phyloP scores from a whole-genome alignment of 768 basidiomycete genomes.

The Leucocoprinus birnbaumii region DNA sequence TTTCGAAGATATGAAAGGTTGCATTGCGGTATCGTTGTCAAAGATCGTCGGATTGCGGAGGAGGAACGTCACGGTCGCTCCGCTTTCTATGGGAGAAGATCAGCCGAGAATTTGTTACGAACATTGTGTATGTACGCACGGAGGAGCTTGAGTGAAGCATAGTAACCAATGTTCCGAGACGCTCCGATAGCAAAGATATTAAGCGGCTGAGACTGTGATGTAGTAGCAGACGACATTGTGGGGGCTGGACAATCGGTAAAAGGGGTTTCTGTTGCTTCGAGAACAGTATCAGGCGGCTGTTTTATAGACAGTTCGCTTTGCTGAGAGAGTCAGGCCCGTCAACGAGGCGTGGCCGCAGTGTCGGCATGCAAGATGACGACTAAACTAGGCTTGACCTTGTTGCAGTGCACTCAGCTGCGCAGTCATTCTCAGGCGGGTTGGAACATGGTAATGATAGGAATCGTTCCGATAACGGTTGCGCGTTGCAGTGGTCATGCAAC shows the following conservation, averaged over 20 bases:
- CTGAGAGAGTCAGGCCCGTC: not conserved
- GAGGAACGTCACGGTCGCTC: slow-evolving; percentile 61
- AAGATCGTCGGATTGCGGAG: slow-evolving; percentile 52
- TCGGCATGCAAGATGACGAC: too few relatives aligned
- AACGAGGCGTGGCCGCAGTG: too few relatives aligned
- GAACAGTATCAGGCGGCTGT: too few relatives aligned
- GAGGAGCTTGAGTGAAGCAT: slow-evolving; percentile 43
- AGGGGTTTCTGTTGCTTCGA: too few relatives aligned
- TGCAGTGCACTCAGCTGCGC: too few relatives aligned
- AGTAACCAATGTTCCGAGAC: slow-evolving; percentile 56
- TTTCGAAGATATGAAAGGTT: slow-evolving; percentile 45
- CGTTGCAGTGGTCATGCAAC: too few relatives aligned
- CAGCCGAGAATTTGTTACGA: not conserved
- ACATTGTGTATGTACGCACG: slow-evolving; percentile 25
- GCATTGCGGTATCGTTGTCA: slow-evolving; percentile 50
- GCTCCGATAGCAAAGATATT: slow-evolving; percentile 49
- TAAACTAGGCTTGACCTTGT: too few relatives aligned
- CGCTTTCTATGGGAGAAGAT: slow-evolving; percentile 53
- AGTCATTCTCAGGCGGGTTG: too few relatives aligned
- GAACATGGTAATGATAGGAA: too few relatives aligned
- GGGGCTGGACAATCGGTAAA: too few relatives aligned
- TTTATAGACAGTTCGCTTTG: not conserved
- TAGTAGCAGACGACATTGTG: not conserved
- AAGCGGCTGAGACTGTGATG: slow-evolving; percentile 10
- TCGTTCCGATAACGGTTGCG: too few relatives aligned